These are phyloP conservation scores for Colletotrichum sp. DNA, from an alignment of 2,329 filamentous ascomycete genomes.

Conservation along the genomic window DNA sequence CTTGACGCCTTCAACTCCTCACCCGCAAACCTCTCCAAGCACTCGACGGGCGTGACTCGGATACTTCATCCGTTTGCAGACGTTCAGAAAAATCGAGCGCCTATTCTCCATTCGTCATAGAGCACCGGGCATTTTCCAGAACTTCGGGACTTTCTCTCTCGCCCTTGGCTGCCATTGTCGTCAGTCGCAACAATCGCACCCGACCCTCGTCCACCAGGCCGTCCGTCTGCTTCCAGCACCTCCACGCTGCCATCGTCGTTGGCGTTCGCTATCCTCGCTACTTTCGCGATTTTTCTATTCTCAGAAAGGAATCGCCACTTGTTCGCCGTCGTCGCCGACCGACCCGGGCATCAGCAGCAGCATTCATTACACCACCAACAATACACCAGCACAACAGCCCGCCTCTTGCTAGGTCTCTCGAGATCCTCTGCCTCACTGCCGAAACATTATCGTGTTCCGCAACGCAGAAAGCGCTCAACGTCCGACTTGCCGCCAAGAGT, in stretches of 20 bases:
- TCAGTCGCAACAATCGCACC: slow-evolving; percentile 1
- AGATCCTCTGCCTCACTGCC: background rate
- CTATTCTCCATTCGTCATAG: slow-evolving; percentile 15
- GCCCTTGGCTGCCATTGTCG: slow-evolving; percentile 5
- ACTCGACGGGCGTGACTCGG: slow-evolving; percentile 6
- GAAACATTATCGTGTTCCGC: background rate
- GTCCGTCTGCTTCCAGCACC: background rate
- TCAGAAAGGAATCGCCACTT: background rate
- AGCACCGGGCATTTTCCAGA: background rate
- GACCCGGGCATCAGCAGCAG: background rate
- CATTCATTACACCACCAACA: background rate
- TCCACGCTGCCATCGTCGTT: slow-evolving; percentile 5
- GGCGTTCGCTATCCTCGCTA: background rate
- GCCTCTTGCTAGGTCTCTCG: background rate
- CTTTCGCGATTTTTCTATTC: background rate
- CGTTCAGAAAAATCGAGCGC: background rate
- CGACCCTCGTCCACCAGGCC: background rate
- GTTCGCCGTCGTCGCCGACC: background rate
- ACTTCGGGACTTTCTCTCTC: background rate
- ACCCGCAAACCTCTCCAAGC: background rate
- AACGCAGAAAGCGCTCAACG: background rate
- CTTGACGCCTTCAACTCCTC: slow-evolving; percentile 18
- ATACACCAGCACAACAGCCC: background rate
- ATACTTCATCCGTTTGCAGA: slow-evolving; percentile 17
- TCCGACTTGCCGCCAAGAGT: background rate